Evolutionary conservation across 192 early-diverging fungal species (phyloP).

Genomic region (Mortierella antarctica): DNA sequence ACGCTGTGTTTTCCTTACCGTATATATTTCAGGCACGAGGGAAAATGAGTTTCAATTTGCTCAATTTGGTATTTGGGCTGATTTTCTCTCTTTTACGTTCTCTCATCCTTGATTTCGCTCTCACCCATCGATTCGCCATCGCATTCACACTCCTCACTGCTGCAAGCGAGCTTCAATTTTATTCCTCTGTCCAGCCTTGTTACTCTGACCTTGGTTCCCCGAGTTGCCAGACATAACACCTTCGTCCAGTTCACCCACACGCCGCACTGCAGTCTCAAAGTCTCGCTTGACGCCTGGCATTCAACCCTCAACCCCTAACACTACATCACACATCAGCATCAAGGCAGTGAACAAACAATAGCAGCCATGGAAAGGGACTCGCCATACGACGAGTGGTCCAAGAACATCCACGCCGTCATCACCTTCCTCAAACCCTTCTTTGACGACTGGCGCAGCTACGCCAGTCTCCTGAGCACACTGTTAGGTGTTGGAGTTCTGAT

Average conservation of each 20-base stretch:
- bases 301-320: neutral
- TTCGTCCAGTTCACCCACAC: too few species aligned
- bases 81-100: neutral
- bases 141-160: neutral
- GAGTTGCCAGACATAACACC: too few species aligned
- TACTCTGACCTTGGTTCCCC: neutral
- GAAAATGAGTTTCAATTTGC: neutral
- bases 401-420: slow-evolving; percentile 48
- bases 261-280: too few species aligned
- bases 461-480: slow-evolving; percentile 26
- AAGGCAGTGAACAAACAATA: neutral
- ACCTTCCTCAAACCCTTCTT: slow-evolving; percentile 50
- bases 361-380: slow-evolving; percentile 28
- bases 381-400: slow-evolving; percentile 51
- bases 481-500: slow-evolving; percentile 46
- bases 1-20: neutral
- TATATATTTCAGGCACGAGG: neutral
- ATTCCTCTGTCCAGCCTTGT: neutral
- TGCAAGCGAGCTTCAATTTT: neutral
- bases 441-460: slow-evolving; percentile 52
- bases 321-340: neutral
- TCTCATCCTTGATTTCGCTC: neutral
- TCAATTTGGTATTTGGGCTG: neutral
- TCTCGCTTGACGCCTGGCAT: too few species aligned
- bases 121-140: neutral